Base-by-base conservation (phyloP, 495 filamentous ascomycete genomes). In the Penicillium salamii region DNA sequence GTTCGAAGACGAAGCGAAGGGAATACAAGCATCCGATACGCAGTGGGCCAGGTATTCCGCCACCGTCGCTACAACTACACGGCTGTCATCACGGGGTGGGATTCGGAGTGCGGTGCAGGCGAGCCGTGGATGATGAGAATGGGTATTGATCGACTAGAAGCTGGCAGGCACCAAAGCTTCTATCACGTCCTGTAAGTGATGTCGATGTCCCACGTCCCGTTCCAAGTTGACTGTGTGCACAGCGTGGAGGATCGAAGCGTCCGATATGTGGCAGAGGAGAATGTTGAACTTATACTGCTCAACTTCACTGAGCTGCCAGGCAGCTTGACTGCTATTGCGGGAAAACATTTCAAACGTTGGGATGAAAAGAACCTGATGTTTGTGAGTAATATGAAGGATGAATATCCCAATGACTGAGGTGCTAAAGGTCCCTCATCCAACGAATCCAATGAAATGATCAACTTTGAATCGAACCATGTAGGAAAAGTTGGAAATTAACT, bases 261-360 rank as follows among this genome's bases (percentile, higher is more conserved):
- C 56, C 76, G 89, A 63, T 83, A 91, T 63, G 88, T 97, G 6
- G 88, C 90, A 5, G 88, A 96, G 68, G 89, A 96, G 55, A 97
- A 93, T 55, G 87, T 96, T 41, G 76, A 82, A 46, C 74, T 84
- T 18, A 68, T 89, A 34, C 62, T 71, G 2, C 70, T 80, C 33
- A 69, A 69, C 29, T 60, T 54, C 33, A 74, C 52, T 55, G 67
- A 78, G 6, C 64, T 79, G 13, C 70, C 82, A 0, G 61, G 68
- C 9, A 71, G 73, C 3, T 68, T 96, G 42, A 76, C 85, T 53
- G 71, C 70, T 41, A 72, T 92, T 52, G 91, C 91, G 2, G 93
- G 93, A 9, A 86, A 84, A 58, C 86, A 88, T 67, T 97, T 97
- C 59, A 96, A 90, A 69, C 76, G 91, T 15, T 97, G 89, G 81